These are phyloP conservation scores for Phaeodactylum tricornutum DNA, from an alignment of 108 stramenopile genomes.

Conservation along the genomic window DNA sequence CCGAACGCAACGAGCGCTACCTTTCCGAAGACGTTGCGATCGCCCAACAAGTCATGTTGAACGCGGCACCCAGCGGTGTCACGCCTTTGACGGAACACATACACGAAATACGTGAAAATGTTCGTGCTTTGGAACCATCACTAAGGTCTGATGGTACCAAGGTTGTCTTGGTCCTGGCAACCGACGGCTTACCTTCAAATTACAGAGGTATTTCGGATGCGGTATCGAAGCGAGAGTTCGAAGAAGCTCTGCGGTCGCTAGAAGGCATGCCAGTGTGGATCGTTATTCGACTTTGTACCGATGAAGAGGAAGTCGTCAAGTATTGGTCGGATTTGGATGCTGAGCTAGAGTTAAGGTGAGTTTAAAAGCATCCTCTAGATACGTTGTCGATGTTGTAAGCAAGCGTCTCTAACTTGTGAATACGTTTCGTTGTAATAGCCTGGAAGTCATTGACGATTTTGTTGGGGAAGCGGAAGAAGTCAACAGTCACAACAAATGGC, in stretches of 20 bases:
- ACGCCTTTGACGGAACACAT: slow-evolving; percentile 73
- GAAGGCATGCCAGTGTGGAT: slow-evolving; percentile 78
- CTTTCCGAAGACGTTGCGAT: slow-evolving; percentile 33
- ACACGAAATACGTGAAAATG: slow-evolving; percentile 43
- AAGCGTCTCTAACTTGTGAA: too few species aligned
- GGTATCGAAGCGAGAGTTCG: slow-evolving; percentile 21
- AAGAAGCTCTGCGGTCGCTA: slow-evolving; percentile 40
- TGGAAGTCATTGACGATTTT: slow-evolving; percentile 87
- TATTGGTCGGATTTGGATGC: slow-evolving; percentile 81
- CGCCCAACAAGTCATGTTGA: slow-evolving; percentile 42
- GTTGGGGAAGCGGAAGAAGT: slow-evolving; percentile 77
- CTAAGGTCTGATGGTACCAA: slow-evolving; percentile 47
- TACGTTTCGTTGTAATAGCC: too few species aligned
- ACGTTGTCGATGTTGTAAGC: too few species aligned
- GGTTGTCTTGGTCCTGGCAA: slow-evolving; percentile 75
- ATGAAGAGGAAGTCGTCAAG: slow-evolving; percentile 64
- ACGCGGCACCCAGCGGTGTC: slow-evolving; percentile 48
- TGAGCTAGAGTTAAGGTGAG: slow-evolving; percentile 67
- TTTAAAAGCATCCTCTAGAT: too few species aligned
- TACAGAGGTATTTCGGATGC: slow-evolving; percentile 22
- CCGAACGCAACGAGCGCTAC: slow-evolving; percentile 11
- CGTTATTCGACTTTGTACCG: slow-evolving; percentile 84
- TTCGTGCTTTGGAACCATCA: slow-evolving; percentile 33
- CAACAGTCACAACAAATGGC: slow-evolving; percentile 68
- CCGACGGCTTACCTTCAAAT: slow-evolving; percentile 82